These are phyloP conservation scores for Rubia peregrina DNA, from an alignment of 305 asterid species.

Conservation along the genomic window DNA sequence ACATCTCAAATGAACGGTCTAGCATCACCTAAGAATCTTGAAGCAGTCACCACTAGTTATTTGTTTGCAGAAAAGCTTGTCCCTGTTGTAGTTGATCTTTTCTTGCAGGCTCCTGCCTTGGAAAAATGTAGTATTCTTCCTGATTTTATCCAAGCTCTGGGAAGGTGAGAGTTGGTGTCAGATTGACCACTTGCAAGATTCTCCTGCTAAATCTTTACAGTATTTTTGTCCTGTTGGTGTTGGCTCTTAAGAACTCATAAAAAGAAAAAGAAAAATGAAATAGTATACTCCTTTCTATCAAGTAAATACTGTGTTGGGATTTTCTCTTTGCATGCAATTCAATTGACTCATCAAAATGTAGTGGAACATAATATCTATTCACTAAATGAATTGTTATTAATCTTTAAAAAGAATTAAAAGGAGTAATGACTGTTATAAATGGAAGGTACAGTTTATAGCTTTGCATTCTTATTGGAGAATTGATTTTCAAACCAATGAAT, in stretches of 20 bases:
- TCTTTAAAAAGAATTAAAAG: background rate
- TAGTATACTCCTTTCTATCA: background rate
- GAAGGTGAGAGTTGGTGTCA: conserved; percentile 63
- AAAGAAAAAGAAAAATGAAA: background rate
- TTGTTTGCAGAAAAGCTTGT: conserved; percentile 82
- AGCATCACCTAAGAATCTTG: conserved; percentile 29
- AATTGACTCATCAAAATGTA: background rate
- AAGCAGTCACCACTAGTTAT: conserved; percentile 32
- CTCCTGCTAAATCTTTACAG: background rate
- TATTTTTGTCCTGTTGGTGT: background rate
- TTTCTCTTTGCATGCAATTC: background rate
- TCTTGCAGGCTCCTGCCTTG: conserved; percentile 63
- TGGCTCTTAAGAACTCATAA: background rate
- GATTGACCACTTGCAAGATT: conserved; percentile 6
- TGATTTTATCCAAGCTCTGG: conserved; percentile 70
- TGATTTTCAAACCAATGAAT: background rate
- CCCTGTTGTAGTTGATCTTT: conserved; percentile 67
- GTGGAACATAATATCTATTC: background rate
- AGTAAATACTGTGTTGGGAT: background rate
- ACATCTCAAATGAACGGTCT: conserved; percentile 37
- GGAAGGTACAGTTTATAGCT: background rate
- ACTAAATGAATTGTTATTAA: background rate
- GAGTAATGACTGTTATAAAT: background rate
- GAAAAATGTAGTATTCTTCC: conserved; percentile 58
- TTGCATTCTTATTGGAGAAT: background rate